These are phyloP conservation scores for Penicillium sp. DNA, from an alignment of 2,329 filamentous ascomycete genomes.

Conservation along the genomic window DNA sequence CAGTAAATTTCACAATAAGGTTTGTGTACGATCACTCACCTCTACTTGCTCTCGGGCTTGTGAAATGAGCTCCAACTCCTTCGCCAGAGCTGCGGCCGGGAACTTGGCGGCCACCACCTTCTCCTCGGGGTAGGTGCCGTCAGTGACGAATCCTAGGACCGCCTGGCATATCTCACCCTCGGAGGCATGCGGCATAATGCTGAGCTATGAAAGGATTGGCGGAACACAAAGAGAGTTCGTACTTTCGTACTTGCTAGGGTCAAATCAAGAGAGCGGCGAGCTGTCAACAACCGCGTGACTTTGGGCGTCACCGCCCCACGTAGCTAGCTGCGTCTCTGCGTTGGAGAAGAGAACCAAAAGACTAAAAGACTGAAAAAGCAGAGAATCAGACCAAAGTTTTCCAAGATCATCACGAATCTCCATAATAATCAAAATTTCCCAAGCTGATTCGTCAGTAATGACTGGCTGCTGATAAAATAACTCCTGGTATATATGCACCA, in stretches of 20 bases:
- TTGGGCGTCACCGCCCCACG: conserved; percentile 33
- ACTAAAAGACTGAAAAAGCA: not conserved
- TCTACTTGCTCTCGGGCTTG: conserved; percentile 56
- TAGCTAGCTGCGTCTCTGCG: not conserved
- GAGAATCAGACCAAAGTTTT: not conserved
- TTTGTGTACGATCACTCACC: conserved; percentile 32
- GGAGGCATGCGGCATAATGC: conserved; percentile 35
- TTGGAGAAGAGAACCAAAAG: not conserved
- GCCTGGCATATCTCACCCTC: conserved; percentile 55
- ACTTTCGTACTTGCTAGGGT: not conserved
- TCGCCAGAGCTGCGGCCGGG: conserved; percentile 49
- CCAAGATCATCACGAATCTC: not conserved
- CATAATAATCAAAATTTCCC: not conserved
- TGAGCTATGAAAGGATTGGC: conserved; percentile 2
- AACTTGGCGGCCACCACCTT: conserved; percentile 55
- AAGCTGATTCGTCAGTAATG: not conserved
- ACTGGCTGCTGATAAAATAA: not conserved
- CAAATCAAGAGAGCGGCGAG: conserved; percentile 10
- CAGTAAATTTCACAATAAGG: not conserved
- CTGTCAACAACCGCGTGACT: conserved; percentile 32
- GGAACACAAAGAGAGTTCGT: conserved; percentile 14
- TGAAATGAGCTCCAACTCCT: conserved; percentile 52
- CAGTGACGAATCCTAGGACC: conserved; percentile 63
- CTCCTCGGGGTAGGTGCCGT: conserved; percentile 60
- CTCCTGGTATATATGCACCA: not conserved